Evolutionary conservation across 2,329 filamentous ascomycete genomes (phyloP).

Genomic region (Fusarium oxysporum): DNA sequence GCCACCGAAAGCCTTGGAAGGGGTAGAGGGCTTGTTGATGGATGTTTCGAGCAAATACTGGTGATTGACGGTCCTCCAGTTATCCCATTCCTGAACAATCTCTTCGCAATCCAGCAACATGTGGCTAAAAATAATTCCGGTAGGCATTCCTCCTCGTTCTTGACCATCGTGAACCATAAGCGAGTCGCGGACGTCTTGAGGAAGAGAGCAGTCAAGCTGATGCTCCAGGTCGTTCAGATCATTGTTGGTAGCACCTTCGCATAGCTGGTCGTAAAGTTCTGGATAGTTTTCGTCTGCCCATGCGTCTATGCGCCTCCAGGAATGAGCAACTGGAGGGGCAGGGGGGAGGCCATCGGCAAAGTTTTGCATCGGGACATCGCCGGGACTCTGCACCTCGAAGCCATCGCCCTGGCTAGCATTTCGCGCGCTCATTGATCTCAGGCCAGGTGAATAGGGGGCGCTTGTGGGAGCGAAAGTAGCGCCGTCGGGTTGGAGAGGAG

Average conservation of each 20-base stretch:
- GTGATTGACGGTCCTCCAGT: slow-evolving; percentile 93
- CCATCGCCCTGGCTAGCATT: slow-evolving; percentile 72
- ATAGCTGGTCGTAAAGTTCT: slow-evolving; percentile 92
- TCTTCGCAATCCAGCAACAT: slow-evolving; percentile 99
- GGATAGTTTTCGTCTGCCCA: slow-evolving; percentile 97
- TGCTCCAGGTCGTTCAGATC: slow-evolving; percentile 98
- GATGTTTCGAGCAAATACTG: slow-evolving; percentile 79
- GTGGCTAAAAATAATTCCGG: slow-evolving; percentile 90
- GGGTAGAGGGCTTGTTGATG: slow-evolving; percentile 69
- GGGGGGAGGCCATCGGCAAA: slow-evolving; percentile 94
- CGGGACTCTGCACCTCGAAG: slow-evolving; percentile 77
- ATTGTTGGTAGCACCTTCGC: slow-evolving; percentile 91
- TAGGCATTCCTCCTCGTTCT: slow-evolving; percentile 90
- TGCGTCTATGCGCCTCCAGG: slow-evolving; percentile 92
- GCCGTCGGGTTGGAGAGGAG: slow-evolving; percentile 55
- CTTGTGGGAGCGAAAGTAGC: slow-evolving; percentile 62
- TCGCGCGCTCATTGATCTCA: slow-evolving; percentile 81
- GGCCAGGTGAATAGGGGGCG: slow-evolving; percentile 88
- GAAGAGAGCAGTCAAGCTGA: slow-evolving; percentile 92
- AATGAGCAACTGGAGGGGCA: slow-evolving; percentile 86
- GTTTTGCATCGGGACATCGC: slow-evolving; percentile 96
- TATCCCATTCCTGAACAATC: slow-evolving; percentile 96
- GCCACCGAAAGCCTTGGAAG: slow-evolving; percentile 78
- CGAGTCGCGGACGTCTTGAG: slow-evolving; percentile 93
- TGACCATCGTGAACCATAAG: slow-evolving; percentile 95